phyloP scores from a whole-genome alignment of 1,284 basidiomycete species.

The Moniliella sp. region DNA sequence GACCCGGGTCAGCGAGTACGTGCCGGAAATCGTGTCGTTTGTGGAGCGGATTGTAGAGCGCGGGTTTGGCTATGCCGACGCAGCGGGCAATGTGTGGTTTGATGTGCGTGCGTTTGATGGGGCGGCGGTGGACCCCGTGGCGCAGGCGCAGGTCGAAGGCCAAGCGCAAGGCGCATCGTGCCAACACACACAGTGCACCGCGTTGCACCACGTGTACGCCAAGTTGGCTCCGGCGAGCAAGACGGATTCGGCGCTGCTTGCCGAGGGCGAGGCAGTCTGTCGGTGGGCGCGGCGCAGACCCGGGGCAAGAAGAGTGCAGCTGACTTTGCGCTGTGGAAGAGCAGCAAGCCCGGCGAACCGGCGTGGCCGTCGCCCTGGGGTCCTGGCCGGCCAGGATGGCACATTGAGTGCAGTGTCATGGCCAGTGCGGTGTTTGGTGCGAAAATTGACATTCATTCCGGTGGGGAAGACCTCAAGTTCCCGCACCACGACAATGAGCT shows the following conservation, averaged over 20 bases:
- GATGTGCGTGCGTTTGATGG: conserved; percentile 72
- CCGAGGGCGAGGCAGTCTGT: too few relatives aligned
- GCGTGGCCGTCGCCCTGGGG: conserved; percentile 94
- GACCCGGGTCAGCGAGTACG: conserved; percentile 88
- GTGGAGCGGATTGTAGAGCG: conserved; percentile 66
- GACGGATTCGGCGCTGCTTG: conserved; percentile 46
- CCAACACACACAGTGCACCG: too few relatives aligned
- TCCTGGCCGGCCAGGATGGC: conserved; percentile 88
- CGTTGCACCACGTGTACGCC: too few relatives aligned
- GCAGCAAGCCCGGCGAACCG: conserved; percentile 72
- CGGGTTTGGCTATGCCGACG: conserved; percentile 68
- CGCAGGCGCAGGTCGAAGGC: too few relatives aligned
- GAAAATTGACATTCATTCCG: conserved; percentile 91
- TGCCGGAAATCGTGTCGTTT: conserved; percentile 78
- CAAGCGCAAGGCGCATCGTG: too few relatives aligned
- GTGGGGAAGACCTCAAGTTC: conserved; percentile 86
- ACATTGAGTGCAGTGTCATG: conserved; percentile 99
- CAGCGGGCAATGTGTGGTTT: conserved; percentile 56
- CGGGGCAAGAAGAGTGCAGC: conserved; percentile 43
- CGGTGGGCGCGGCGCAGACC: conserved; percentile 41
- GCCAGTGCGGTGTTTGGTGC: conserved; percentile 74
- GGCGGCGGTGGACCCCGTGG: conserved; percentile 80
- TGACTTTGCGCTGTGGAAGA: conserved; percentile 97
- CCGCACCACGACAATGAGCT: conserved; percentile 99
- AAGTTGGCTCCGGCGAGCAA: too few relatives aligned